Evolutionary conservation across 176 grass and related monocot species (phyloP).

Genomic region (Eleusine indica): DNA sequence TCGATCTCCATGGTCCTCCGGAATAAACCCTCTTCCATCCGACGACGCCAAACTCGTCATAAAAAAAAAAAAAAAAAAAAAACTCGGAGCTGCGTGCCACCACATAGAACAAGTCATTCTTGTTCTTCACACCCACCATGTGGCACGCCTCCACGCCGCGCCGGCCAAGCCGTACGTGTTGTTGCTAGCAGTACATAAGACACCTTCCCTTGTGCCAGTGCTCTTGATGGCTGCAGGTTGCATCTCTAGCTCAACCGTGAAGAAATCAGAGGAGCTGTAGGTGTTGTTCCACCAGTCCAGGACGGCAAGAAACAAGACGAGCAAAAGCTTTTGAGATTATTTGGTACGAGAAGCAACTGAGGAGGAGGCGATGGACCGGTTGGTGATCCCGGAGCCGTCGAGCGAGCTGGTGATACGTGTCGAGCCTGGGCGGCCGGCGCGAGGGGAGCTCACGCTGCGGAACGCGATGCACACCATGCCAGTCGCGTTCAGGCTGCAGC

Average conservation of each 20-base stretch:
- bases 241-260: constrained; percentile 1
- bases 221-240: constrained; percentile 44
- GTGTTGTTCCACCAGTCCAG: neutral
- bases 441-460: constrained; percentile 57
- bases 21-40: constrained; percentile 31
- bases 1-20: constrained; percentile 30
- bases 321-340: neutral
- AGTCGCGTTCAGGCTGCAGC: constrained; percentile 72
- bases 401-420: constrained; percentile 57
- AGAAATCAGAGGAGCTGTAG: neutral
- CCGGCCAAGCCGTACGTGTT: constrained; percentile 42
- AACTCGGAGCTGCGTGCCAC: constrained; percentile 1
- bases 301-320: neutral
- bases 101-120: constrained; percentile 65
- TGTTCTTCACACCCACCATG: constrained; percentile 75
- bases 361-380: constrained; percentile 54
- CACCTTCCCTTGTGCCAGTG: constrained; percentile 24
- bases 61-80: constrained; percentile 30
- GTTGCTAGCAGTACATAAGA: constrained; percentile 19
- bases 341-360: neutral
- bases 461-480: constrained; percentile 93
- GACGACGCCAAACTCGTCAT: constrained; percentile 27
- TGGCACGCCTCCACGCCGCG: constrained; percentile 55
- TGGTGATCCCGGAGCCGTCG: constrained; percentile 72
- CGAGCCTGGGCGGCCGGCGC: constrained; percentile 51